Conservation (phyloP, 768 basidiomycete genomes). For the Suillus sp. region DNA sequence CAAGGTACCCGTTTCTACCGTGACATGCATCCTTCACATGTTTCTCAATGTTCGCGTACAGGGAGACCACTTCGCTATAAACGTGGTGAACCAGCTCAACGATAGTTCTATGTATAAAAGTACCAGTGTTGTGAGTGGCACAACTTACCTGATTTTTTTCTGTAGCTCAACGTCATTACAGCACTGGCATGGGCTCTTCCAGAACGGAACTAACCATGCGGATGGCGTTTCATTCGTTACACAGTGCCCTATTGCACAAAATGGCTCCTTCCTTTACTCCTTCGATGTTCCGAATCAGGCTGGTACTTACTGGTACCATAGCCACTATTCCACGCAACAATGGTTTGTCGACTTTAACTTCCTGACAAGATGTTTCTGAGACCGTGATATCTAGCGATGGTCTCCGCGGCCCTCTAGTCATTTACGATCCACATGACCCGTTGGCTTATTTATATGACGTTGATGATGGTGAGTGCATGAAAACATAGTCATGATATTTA, state of each 20-base stretch:
- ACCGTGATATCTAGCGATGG: not conserved
- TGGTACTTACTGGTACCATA: slow-evolving; percentile 40
- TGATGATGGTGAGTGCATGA: not conserved
- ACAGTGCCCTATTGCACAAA: not conserved
- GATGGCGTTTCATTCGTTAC: not conserved
- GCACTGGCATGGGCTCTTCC: not conserved
- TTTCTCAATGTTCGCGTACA: not conserved
- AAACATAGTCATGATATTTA: not conserved
- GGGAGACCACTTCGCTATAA: not conserved
- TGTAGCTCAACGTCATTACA: not conserved
- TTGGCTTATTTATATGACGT: not conserved
- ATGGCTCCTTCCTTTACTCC: slow-evolving; percentile 11
- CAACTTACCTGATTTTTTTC: not conserved
- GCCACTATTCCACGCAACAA: slow-evolving; percentile 40
- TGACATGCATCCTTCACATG: not conserved
- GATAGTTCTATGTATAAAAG: not conserved
- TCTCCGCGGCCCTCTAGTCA: not conserved
- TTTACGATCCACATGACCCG: not conserved
- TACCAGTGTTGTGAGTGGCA: not conserved
- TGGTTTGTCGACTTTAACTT: not conserved
- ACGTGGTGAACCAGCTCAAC: not conserved
- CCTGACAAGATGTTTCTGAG: not conserved
- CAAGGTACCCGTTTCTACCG: not conserved
- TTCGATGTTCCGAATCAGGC: slow-evolving; percentile 16
- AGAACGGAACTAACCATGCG: not conserved